phyloP scores from a whole-genome alignment of 202 grass and related monocot genomes.

The Dendrocalamus latiflorus region DNA sequence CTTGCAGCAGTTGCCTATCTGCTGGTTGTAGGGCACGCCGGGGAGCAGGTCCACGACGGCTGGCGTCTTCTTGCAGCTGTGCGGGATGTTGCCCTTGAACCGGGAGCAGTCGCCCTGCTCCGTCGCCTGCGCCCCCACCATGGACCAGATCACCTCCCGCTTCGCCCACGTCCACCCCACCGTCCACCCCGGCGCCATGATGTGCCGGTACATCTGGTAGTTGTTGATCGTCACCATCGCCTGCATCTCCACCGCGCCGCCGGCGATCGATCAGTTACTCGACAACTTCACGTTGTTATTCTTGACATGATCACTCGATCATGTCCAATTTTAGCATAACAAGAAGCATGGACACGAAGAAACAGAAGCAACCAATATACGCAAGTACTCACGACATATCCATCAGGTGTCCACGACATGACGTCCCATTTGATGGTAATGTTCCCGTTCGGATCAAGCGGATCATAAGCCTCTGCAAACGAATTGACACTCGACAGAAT shows the following conservation, averaged over 20 bases:
- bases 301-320: neutral
- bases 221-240: constrained; percentile 87
- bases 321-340: neutral
- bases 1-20: constrained; percentile 97
- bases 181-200: constrained; percentile 77
- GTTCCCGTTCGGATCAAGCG: constrained; percentile 86
- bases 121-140: constrained; percentile 80
- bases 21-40: constrained; percentile 86
- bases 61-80: constrained; percentile 80
- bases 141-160: constrained; percentile 98
- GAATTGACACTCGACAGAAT: neutral
- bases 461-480: constrained; percentile 70
- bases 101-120: constrained; percentile 97
- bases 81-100: constrained; percentile 85
- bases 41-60: constrained; percentile 73
- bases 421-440: constrained; percentile 99
- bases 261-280: neutral
- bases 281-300: neutral
- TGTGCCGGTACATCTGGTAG: constrained; percentile 90
- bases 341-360: neutral
- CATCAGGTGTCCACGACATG: constrained; percentile 87
- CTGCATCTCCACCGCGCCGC: neutral
- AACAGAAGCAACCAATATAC: neutral
- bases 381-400: constrained; percentile 68
- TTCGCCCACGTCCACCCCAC: constrained; percentile 89